phyloP scores from a whole-genome alignment of 2,329 filamentous ascomycete genomes.

The Colletotrichum abscissum region DNA sequence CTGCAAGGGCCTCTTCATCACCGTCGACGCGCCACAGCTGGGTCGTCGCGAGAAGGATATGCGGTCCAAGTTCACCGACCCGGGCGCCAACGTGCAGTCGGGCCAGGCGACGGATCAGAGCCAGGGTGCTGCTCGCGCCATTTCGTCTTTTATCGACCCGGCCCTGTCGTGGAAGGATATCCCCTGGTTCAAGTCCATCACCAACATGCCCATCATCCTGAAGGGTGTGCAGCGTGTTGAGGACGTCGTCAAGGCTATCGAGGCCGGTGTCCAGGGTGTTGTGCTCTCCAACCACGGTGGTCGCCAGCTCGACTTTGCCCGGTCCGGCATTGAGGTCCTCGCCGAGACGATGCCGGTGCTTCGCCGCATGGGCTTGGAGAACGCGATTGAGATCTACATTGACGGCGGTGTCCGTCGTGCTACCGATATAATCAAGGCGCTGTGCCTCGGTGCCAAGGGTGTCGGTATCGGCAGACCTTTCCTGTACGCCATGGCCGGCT shows the following conservation, averaged over 20 bases:
- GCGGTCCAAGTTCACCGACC: conserved; percentile 90
- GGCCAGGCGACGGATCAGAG: conserved; percentile 83
- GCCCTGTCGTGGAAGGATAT: conserved; percentile 94
- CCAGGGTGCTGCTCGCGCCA: conserved; percentile 93
- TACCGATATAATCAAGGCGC: conserved; percentile 94
- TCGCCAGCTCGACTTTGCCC: conserved; percentile 91
- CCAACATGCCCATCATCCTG: conserved; percentile 92
- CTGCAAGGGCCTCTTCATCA: conserved; percentile 97
- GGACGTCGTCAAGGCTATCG: conserved; percentile 89
- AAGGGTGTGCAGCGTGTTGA: conserved; percentile 98
- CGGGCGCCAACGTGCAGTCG: conserved; percentile 83
- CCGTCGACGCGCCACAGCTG: conserved; percentile 95
- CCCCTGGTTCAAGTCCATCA: conserved; percentile 91
- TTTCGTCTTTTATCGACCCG: conserved; percentile 97
- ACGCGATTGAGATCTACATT: conserved; percentile 86
- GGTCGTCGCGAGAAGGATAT: conserved; percentile 97
- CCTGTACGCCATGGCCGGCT: conserved; percentile 94
- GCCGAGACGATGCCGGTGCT: conserved; percentile 94
- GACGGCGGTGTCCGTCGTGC: conserved; percentile 92
- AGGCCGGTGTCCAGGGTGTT: conserved; percentile 85
- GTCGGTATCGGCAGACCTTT: conserved; percentile 96
- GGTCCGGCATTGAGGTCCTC: conserved; percentile 88
- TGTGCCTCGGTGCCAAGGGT: conserved; percentile 90
- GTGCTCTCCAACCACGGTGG: conserved; percentile 97
- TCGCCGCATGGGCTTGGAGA: conserved; percentile 76